Base-by-base conservation (phyloP, 345 rosid species). In the Murraya koenigii region DNA sequence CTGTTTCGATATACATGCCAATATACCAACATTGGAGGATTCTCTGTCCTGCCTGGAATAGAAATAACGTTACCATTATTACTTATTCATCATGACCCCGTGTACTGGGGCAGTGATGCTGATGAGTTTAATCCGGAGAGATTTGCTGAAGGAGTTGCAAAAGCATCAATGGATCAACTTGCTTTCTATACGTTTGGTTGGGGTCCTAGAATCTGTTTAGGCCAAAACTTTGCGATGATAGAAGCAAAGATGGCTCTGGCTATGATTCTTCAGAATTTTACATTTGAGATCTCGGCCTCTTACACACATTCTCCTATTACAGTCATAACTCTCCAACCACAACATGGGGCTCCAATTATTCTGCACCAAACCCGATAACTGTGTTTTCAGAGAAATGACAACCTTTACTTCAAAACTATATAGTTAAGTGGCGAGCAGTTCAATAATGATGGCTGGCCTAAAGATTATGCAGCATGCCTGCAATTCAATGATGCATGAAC, bases 221-320 rank as follows among this genome's bases (percentile, higher is more conserved):
- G 86, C 60, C 86, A 82, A 54, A 79, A 76, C 74, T 90, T 90
- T 78, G 85, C 88, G 3, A 32, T 80, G 81, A n/a, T 87, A 7
- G 96, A 91, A 82, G 92, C 89, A 1, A 90, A 87, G 85, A 69
- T 83, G 49, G 91, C 87, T 61, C 67, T 88, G 74, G 89, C 88
- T 49, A 82, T 87, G 88, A 85, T 86, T 49, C 75, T 91, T 75
- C 90, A 82, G 59, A 66, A 81, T 38, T 89, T 84, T 75, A 52
- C 75, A 8, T 85, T 89, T 44, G 63, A 82, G 81, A 86, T 88
- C 26, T 86, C 90, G 13, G 86, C 90, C 33, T 80, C 92, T 8
- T 88, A 87, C 84, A 63, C 78, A 8, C 96, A 88, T 54, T 83
- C 93, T 71, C 91, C 95, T 0, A 9, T 61, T 17, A 82, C 88